These are phyloP conservation scores for Fagopyrum tataricum DNA, from an alignment of 148 eudicot species.

Conservation along the genomic window DNA sequence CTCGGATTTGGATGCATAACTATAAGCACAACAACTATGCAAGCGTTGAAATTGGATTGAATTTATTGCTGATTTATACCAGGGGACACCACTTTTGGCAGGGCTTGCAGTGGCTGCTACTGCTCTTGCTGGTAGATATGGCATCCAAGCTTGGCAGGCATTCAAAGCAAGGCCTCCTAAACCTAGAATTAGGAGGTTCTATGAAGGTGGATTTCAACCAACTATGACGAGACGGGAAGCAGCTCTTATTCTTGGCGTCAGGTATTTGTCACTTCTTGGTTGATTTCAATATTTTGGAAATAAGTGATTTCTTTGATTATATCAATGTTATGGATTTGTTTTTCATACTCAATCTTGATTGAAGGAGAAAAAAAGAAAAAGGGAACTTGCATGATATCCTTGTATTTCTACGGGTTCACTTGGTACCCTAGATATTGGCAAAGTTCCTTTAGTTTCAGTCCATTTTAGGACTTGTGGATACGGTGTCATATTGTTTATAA, in stretches of 20 bases:
- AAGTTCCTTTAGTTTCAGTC: background rate
- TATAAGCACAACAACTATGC: background rate
- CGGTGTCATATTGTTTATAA: too few relatives aligned
- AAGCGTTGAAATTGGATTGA: constrained; percentile 20
- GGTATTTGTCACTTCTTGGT: constrained; percentile 27
- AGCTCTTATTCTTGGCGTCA: constrained; percentile 68
- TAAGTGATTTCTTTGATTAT: background rate
- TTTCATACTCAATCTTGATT: background rate
- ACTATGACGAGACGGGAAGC: constrained; percentile 81
- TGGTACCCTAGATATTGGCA: background rate
- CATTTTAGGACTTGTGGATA: background rate
- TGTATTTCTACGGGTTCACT: background rate
- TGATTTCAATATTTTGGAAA: background rate
- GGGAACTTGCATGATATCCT: background rate
- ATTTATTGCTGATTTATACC: constrained; percentile 31
- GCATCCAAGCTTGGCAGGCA: constrained; percentile 69
- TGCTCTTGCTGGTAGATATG: constrained; percentile 67
- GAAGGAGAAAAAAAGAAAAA: background rate
- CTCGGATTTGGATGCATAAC: background rate
- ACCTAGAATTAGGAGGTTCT: constrained; percentile 44
- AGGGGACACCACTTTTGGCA: constrained; percentile 57
- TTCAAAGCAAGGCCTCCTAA: constrained; percentile 52
- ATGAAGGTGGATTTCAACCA: constrained; percentile 65
- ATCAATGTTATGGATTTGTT: background rate
- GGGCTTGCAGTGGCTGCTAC: constrained; percentile 66